phyloP scores from a whole-genome alignment of 1,284 basidiomycete genomes.

The Phaffia rhodozyma region DNA sequence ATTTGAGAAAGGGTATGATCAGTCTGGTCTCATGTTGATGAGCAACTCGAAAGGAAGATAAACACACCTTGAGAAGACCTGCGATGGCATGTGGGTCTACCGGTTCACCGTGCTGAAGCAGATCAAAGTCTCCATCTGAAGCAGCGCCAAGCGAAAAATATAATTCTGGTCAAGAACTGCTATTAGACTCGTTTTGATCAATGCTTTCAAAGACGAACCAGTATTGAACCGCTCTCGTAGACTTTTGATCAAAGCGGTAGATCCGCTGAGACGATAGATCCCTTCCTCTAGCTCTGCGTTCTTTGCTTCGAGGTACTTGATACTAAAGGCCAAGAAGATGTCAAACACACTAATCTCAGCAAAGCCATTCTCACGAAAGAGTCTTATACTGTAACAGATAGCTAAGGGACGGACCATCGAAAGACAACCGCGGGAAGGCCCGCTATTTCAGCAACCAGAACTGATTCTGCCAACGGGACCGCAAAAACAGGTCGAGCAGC shows the following conservation, averaged over 20 bases:
- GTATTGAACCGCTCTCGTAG: slow-evolving; percentile 86
- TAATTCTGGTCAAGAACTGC: background rate
- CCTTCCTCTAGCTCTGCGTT: slow-evolving; percentile 93
- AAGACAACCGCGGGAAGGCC: slow-evolving; percentile 89
- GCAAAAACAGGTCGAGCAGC: slow-evolving; percentile 69
- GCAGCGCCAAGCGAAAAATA: slow-evolving; percentile 1
- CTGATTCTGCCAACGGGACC: slow-evolving; percentile 71
- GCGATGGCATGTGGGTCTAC: slow-evolving; percentile 94
- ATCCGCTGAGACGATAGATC: slow-evolving; percentile 88
- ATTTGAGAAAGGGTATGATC: background rate
- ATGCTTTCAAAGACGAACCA: slow-evolving; percentile 37
- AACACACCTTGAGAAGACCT: slow-evolving; percentile 63
- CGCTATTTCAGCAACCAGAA: slow-evolving; percentile 76
- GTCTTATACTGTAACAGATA: slow-evolving; percentile 22
- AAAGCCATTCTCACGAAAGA: background rate
- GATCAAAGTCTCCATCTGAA: slow-evolving; percentile 78
- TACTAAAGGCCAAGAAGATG: slow-evolving; percentile 27
- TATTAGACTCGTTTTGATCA: slow-evolving; percentile 25
- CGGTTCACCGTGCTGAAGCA: slow-evolving; percentile 70
- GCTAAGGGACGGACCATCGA: slow-evolving; percentile 46
- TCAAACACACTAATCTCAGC: background rate
- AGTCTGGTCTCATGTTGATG: background rate
- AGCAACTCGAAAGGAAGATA: background rate
- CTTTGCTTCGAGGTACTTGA: slow-evolving; percentile 78
- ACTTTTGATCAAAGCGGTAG: slow-evolving; percentile 83